Evolutionary conservation across 352 stramenopile species (phyloP).

Genomic region (Phytophthora multivora): DNA sequence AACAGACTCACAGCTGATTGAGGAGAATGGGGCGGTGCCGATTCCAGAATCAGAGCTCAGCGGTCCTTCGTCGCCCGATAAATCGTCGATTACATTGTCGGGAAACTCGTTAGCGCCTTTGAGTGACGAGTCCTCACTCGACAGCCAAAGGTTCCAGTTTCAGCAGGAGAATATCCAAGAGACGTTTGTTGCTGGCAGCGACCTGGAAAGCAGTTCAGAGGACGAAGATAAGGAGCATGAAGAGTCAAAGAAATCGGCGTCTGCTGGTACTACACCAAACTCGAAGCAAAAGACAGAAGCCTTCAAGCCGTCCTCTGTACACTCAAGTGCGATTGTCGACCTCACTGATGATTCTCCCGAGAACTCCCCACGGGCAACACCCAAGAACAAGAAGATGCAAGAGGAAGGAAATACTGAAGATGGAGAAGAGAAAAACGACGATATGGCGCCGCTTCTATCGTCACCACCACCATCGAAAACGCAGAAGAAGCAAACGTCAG

Average conservation of each 20-base stretch:
- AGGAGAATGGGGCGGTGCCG: conserved; percentile 54
- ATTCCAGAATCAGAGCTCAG: conserved; percentile 34
- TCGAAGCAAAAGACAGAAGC: background rate
- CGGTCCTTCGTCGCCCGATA: conserved; percentile 1
- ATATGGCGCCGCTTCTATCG: background rate
- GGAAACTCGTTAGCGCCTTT: conserved; percentile 12
- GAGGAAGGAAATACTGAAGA: conserved; percentile 7
- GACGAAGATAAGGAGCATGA: conserved; percentile 13
- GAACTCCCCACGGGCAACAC: background rate
- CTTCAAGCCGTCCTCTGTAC: background rate
- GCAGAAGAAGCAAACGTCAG: conserved; percentile 5
- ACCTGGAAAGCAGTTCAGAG: conserved; percentile 51
- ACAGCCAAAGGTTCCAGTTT: conserved; percentile 49
- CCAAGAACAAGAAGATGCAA: background rate
- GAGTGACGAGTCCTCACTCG: conserved; percentile 24
- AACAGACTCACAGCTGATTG: conserved; percentile 76
- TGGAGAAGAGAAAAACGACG: background rate
- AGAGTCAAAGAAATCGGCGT: conserved; percentile 4
- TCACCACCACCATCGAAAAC: background rate
- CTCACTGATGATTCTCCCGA: conserved; percentile 19
- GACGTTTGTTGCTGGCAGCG: conserved; percentile 53
- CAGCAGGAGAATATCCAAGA: conserved; percentile 55
- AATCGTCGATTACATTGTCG: conserved; percentile 12
- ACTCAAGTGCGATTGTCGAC: conserved; percentile 19
- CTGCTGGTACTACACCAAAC: conserved; percentile 1